Evolutionary conservation across 176 grass and related monocot species (phyloP), one percentile per base, ranked within the genome.

Genomic region (Zoysia pacifica): DNA sequence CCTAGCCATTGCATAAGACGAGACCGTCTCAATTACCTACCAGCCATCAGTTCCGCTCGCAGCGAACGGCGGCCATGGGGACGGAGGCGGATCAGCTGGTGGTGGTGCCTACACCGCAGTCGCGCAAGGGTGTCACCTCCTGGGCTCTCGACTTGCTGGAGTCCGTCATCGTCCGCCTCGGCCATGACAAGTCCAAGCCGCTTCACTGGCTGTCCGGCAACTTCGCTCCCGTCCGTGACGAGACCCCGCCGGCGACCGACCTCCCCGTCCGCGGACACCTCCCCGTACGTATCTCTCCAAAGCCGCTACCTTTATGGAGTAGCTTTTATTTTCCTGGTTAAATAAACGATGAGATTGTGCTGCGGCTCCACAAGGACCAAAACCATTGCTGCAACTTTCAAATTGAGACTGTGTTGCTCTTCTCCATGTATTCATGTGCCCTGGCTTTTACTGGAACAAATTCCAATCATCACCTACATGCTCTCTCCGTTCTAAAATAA

Each of bases 191-290:
- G 28, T 63, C 85, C 75, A 63, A 82, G 80, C 87, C 89, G 10
- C 77, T 97, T 54, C 86, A 89, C 75, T 97, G 91, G 81, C 94
- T 97, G 74, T 87, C 89, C 72, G 94, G 90, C 66, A 97, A 94
- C 79, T 97, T 92, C 78, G 91, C 83, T 45, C 94, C 94, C 43
- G 85, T 94, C 28, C 48, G 11, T 2, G 65, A 94, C 28, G 94
- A 97, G 91, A 97, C 94, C 60, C 91, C 91, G 62, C 94, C 94
- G 44, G 85, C 53, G 53, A 9, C 70, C 5, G 83, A 86, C 45
- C 91, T 97, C 66, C 71, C 81, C 80, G 90, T 97, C 87, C 87
- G 67, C 0, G 94, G 94, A 2, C 62, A 87, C 76, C 85, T 97
- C 48, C 94, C 94, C 15, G 94, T 97, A 41, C 44, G 51, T 7